A percentile compares a stretch with the other conserved stretches of the same genome.
These are phyloP conservation scores for Anethum foeniculum DNA, from an alignment of 140 eudicot species.

Conservation along the genomic window DNA sequence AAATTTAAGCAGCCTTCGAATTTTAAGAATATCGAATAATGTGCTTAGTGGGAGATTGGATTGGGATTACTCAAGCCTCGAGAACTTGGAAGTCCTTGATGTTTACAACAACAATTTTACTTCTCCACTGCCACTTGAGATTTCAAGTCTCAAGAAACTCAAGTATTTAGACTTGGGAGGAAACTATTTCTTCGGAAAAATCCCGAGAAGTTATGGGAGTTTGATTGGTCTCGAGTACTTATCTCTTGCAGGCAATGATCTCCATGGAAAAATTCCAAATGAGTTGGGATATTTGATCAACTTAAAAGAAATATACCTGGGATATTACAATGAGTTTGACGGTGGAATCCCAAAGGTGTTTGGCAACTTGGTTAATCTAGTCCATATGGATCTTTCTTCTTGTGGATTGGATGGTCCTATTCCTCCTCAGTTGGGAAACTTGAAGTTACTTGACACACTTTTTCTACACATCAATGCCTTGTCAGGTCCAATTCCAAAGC, in stretches of 20 bases:
- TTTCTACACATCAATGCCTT: slow-evolving; percentile 59
- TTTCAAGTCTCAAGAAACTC: slow-evolving; percentile 45
- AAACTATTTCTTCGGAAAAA: slow-evolving; percentile 63
- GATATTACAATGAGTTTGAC: slow-evolving; percentile 63
- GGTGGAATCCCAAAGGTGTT: slow-evolving; percentile 81
- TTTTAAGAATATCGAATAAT: slow-evolving; percentile 73
- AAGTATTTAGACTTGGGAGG: slow-evolving; percentile 83
- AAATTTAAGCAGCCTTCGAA: slow-evolving; percentile 48
- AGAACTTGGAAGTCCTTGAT: slow-evolving; percentile 57
- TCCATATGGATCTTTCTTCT: slow-evolving; percentile 67
- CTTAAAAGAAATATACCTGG: slow-evolving; percentile 74
- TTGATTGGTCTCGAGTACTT: slow-evolving; percentile 49
- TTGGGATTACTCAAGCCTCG: slow-evolving; percentile 51
- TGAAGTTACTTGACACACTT: slow-evolving; percentile 57
- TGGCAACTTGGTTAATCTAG: slow-evolving; percentile 63
- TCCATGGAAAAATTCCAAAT: slow-evolving; percentile 59
- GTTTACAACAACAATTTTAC: slow-evolving; percentile 81
- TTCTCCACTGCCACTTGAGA: slow-evolving; percentile 46
- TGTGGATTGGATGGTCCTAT: slow-evolving; percentile 75
- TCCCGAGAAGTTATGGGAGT: slow-evolving; percentile 60
- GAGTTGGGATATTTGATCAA: slow-evolving; percentile 88
- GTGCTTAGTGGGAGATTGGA: slow-evolving; percentile 51
- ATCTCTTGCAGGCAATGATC: slow-evolving; percentile 75
- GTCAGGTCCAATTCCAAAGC: slow-evolving; percentile 72
- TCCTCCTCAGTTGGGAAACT: slow-evolving; percentile 67